Conservation (phyloP, 306 rosid genomes). For the Vigna unguiculata region DNA sequence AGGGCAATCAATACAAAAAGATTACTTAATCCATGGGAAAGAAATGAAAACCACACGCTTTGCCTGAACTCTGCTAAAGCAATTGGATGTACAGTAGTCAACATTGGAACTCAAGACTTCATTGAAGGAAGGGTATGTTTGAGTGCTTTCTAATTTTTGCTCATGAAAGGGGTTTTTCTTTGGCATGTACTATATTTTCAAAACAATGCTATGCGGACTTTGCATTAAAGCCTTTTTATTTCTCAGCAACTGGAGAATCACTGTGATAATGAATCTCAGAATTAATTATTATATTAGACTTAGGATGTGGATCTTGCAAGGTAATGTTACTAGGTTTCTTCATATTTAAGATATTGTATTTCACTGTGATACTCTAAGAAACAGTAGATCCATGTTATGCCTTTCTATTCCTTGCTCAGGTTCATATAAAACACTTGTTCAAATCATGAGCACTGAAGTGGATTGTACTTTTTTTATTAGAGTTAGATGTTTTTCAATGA, state of each 20-base stretch:
- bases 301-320: background rate
- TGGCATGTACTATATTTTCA: background rate
- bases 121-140: constrained; percentile 96
- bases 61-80: constrained; percentile 99
- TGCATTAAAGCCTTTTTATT: constrained; percentile 7
- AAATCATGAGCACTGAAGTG: background rate
- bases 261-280: background rate
- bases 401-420: background rate
- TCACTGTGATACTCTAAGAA: background rate
- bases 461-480: background rate
- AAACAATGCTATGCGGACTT: background rate
- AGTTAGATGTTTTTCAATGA: background rate
- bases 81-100: constrained; percentile 97
- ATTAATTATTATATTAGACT: constrained; percentile 13
- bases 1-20: constrained; percentile 90
- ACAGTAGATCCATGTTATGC: constrained; percentile 15
- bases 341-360: constrained; percentile 11
- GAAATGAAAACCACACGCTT: constrained; percentile 95
- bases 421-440: background rate
- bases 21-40: constrained; percentile 97
- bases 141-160: constrained; percentile 35
- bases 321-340: constrained; percentile 1
- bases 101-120: constrained; percentile 94
- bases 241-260: background rate
- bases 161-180: background rate